A percentile compares a stretch with the other conserved stretches of the same genome.
Conservation (phyloP, 192 early-diverging fungal genomes). For the Coemansia sp. region DNA sequence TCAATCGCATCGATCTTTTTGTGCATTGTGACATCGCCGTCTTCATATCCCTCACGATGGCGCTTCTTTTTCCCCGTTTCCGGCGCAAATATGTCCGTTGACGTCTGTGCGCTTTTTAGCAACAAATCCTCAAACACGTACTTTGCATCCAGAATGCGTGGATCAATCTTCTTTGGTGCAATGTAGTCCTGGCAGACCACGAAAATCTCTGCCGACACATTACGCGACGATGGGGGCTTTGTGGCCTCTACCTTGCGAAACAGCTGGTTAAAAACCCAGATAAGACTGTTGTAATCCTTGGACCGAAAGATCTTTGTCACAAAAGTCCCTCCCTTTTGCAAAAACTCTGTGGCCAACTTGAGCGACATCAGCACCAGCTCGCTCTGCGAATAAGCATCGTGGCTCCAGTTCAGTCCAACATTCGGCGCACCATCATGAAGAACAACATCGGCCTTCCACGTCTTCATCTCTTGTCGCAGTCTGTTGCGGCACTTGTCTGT, state of each 20-base stretch:
- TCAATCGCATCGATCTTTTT: constrained; percentile 72
- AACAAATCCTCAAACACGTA: constrained; percentile 93
- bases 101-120: constrained; percentile 52
- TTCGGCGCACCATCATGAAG: constrained; percentile 99
- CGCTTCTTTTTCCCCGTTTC: constrained; percentile 80
- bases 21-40: constrained; percentile 90
- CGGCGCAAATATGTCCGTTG: constrained; percentile 84
- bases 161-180: constrained; percentile 94
- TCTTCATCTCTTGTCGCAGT: constrained; percentile 87
- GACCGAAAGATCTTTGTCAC: constrained; percentile 99
- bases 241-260: constrained; percentile 97
- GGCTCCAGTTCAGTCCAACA: constrained; percentile 92
- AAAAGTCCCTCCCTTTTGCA: constrained; percentile 89
- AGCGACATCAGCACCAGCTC: constrained; percentile 90
- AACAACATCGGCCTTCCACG: constrained; percentile 98
- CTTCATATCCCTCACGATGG: constrained; percentile 95
- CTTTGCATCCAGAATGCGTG: constrained; percentile 87
- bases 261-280: constrained; percentile 98
- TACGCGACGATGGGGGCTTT: constrained; percentile 95
- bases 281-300: constrained; percentile 98
- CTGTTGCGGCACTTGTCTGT: constrained; percentile 88
- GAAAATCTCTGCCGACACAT: constrained; percentile 99
- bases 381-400: constrained; percentile 95
- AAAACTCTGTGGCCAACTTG: constrained; percentile 92
- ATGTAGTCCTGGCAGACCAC: constrained; percentile 93